Evolutionary conservation across 345 rosid species (phyloP).

Genomic region (Pistacia integerrima): DNA sequence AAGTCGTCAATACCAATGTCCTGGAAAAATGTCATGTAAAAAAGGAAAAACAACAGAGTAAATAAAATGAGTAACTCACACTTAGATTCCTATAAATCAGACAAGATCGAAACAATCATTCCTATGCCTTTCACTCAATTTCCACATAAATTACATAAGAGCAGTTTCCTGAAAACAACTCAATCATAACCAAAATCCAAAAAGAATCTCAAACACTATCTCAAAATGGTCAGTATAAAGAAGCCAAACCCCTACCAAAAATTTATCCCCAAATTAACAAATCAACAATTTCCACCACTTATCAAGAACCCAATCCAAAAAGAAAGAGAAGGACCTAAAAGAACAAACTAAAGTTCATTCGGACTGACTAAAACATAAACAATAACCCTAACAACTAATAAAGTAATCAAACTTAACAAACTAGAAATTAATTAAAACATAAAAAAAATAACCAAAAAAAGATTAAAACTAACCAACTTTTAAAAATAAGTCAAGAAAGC

Average conservation of each 20-base stretch:
- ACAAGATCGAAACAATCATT: neutral
- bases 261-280: conserved; percentile 4
- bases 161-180: neutral
- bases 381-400: neutral
- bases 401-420: neutral
- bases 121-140: conserved; percentile 3
- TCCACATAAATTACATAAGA: conserved; percentile 10
- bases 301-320: neutral
- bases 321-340: neutral
- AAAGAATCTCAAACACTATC: neutral
- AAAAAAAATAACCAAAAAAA: neutral
- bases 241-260: neutral
- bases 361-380: neutral
- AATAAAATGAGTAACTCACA: no score
- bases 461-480: neutral
- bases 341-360: neutral
- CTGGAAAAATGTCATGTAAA: no score
- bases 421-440: neutral
- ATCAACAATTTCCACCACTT: neutral
- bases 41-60: no score
- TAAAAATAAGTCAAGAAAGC: neutral
- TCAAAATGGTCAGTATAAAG: neutral
- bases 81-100: neutral
- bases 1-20: neutral
- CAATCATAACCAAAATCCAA: neutral